Evolutionary conservation across 441 rosid genomes (phyloP).

Genomic region (Metrosideros polymorpha): DNA sequence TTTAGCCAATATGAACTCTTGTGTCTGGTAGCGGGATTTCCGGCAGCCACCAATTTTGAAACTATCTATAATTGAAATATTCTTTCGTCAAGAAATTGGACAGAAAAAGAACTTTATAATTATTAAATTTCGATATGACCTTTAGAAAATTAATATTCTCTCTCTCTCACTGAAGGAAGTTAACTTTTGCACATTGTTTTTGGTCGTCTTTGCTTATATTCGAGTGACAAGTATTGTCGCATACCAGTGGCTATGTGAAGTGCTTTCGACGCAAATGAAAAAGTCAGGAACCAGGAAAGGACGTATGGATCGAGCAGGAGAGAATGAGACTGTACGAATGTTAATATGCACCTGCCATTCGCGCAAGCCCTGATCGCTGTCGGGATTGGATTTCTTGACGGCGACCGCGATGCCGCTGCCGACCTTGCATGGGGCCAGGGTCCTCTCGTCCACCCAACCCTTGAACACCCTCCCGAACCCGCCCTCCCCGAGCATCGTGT

Average conservation of each 20-base stretch:
- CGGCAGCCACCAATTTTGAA: background rate
- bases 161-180: background rate
- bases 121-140: background rate
- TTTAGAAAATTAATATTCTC: background rate
- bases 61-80: background rate
- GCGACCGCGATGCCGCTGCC: conserved; percentile 9
- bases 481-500: conserved; percentile 7
- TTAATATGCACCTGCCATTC: conserved; percentile 10
- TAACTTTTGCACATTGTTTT: background rate
- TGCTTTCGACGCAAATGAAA: too few species aligned
- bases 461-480: conserved; percentile 13
- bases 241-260: too few species aligned
- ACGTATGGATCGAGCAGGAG: background rate
- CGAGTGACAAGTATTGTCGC: too few species aligned
- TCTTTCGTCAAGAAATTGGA: background rate
- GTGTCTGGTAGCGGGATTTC: background rate
- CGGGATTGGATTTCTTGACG: conserved; percentile 15
- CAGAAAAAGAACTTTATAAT: background rate
- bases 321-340: background rate
- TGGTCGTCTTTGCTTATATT: background rate
- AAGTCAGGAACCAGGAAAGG: background rate
- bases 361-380: conserved; percentile 13
- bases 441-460: conserved; percentile 12
- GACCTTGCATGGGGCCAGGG: conserved; percentile 5
- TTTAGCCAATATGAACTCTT: background rate